A percentile compares a stretch with the other conserved stretches of the same genome.
These are phyloP conservation scores for Hyaloscypha bicolor DNA, from an alignment of 495 filamentous ascomycete species.

Conservation along the genomic window DNA sequence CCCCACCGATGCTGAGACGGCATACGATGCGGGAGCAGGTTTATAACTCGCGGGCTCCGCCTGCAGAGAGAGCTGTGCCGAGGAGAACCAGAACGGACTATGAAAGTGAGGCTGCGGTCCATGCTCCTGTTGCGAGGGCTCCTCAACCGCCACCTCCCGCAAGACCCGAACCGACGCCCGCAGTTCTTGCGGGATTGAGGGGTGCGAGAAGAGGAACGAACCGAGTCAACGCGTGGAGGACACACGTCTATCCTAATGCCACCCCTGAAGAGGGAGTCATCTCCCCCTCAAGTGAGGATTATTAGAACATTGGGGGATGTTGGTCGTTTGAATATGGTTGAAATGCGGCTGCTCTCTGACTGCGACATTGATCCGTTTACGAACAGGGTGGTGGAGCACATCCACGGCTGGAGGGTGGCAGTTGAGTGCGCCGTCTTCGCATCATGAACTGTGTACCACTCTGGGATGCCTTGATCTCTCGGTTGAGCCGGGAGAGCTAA, in stretches of 20 bases:
- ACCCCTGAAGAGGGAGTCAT: slow-evolving; percentile 32
- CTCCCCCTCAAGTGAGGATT: slow-evolving; percentile 14
- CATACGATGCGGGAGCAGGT: slow-evolving; percentile 28
- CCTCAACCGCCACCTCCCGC: slow-evolving; percentile 5
- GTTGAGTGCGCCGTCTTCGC: neutral
- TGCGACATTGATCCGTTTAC: neutral
- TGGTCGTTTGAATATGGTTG: neutral
- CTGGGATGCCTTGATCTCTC: neutral
- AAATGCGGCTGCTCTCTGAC: neutral
- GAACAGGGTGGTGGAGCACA: neutral
- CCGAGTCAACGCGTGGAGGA: slow-evolving; percentile 31
- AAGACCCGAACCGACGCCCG: slow-evolving; percentile 13
- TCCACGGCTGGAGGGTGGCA: neutral
- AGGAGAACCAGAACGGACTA: slow-evolving; percentile 28
- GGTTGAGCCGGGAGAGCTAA: neutral
- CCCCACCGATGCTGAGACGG: slow-evolving; percentile 26
- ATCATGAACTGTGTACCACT: neutral
- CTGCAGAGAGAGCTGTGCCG: slow-evolving; percentile 27
- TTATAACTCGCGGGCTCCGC: slow-evolving; percentile 22
- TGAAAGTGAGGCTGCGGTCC: slow-evolving; percentile 25
- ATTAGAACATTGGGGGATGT: neutral
- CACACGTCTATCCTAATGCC: slow-evolving; percentile 28
- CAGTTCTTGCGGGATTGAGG: slow-evolving; percentile 31
- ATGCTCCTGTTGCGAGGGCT: slow-evolving; percentile 20
- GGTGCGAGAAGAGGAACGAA: slow-evolving; percentile 17